Evolutionary conservation across 2,329 filamentous ascomycete genomes (phyloP).

Genomic region (Chalaropsis ovoidea): DNA sequence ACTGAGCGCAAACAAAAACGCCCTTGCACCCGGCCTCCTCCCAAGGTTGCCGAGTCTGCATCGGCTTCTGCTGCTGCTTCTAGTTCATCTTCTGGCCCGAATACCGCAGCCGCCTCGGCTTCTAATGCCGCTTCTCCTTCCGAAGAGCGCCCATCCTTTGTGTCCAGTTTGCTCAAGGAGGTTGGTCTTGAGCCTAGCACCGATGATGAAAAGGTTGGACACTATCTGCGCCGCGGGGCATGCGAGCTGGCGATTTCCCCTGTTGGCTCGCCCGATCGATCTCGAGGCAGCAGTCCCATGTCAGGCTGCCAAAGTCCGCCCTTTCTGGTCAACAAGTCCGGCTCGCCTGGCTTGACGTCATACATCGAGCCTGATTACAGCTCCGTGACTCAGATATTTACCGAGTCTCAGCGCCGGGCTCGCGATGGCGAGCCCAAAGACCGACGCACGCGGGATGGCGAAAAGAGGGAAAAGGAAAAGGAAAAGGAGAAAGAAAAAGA

Average conservation of each 20-base stretch:
- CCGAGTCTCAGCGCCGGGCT: neutral
- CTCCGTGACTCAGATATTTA: slow-evolving; percentile 1
- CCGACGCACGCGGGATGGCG: neutral
- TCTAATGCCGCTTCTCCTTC: slow-evolving; percentile 26
- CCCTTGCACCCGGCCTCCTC: slow-evolving; percentile 61
- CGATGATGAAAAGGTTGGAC: slow-evolving; percentile 45
- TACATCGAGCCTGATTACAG: slow-evolving; percentile 59
- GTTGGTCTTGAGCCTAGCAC: slow-evolving; percentile 58
- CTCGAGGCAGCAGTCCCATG: slow-evolving; percentile 56
- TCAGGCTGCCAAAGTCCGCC: slow-evolving; percentile 60
- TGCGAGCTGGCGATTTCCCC: slow-evolving; percentile 22
- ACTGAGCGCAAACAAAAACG: slow-evolving; percentile 73
- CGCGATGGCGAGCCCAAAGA: neutral
- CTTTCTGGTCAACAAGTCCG: slow-evolving; percentile 45
- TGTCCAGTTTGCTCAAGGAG: slow-evolving; percentile 79
- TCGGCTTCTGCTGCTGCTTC: slow-evolving; percentile 23
- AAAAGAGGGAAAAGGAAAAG: slow-evolving; percentile 12
- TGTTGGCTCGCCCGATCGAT: slow-evolving; percentile 53
- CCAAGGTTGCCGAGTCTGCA: slow-evolving; percentile 35
- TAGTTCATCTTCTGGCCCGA: neutral
- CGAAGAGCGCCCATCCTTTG: slow-evolving; percentile 59
- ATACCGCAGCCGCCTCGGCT: neutral
- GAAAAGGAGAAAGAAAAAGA: slow-evolving; percentile 15
- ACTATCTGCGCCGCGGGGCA: slow-evolving; percentile 32
- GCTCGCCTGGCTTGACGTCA: slow-evolving; percentile 59